These are phyloP conservation scores for Aureobasidium musti DNA, from an alignment of 2,329 filamentous ascomycete species.

Conservation along the genomic window DNA sequence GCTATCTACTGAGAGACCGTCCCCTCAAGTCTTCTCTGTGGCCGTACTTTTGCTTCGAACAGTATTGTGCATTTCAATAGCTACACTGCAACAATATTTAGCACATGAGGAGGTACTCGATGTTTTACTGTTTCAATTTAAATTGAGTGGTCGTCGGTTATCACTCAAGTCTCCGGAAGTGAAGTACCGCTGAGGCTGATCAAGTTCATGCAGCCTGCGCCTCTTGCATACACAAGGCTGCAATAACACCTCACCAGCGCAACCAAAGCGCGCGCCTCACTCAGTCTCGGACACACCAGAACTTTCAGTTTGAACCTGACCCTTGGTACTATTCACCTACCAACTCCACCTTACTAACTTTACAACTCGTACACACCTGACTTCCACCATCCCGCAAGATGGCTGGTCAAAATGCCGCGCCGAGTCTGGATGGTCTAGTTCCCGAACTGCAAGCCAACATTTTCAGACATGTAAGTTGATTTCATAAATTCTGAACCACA, in stretches of 20 bases:
- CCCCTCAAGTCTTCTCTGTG: no score
- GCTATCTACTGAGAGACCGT: no score
- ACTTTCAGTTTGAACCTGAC: background rate
- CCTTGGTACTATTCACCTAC: background rate
- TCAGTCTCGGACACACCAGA: background rate
- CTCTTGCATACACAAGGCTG: constrained; percentile 16
- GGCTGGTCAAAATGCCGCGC: background rate
- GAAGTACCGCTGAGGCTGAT: constrained; percentile 2
- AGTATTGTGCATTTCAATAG: no score
- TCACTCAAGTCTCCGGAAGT: background rate
- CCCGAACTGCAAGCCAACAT: constrained; percentile 12
- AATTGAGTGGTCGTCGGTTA: background rate
- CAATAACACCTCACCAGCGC: background rate
- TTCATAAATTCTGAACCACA: background rate
- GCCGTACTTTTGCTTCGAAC: no score
- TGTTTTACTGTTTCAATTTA: constrained; percentile 46
- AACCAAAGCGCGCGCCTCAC: constrained; percentile 25
- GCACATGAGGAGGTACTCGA: no score
- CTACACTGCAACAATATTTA: no score
- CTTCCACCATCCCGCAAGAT: background rate
- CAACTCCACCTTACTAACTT: background rate
- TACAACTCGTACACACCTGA: background rate
- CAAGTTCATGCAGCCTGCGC: constrained; percentile 10
- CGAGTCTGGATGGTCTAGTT: constrained; percentile 1
- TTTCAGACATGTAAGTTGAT: constrained; percentile 13